Evolutionary conservation across 2,329 filamentous ascomycete genomes (phyloP).

Genomic region (Sporothrix brasiliensis): DNA sequence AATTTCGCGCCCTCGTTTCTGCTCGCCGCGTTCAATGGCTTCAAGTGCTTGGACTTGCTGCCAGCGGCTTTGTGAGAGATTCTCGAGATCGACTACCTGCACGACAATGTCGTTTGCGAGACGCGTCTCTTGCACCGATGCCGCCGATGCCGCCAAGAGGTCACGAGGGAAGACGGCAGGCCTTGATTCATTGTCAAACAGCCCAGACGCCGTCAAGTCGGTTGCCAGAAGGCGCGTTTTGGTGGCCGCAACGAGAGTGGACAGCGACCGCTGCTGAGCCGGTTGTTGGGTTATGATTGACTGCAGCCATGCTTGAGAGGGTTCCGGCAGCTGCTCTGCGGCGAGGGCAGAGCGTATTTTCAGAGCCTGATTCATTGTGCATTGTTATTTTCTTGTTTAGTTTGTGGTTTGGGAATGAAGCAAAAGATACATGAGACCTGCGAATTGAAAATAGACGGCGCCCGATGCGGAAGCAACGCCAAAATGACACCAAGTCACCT

Average conservation of each 20-base stretch:
- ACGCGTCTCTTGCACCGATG: slow-evolving; percentile 56
- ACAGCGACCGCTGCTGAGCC: slow-evolving; percentile 52
- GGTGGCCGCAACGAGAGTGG: slow-evolving; percentile 75
- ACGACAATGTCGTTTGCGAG: slow-evolving; percentile 68
- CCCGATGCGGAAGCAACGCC: not conserved
- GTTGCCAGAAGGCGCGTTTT: slow-evolving; percentile 77
- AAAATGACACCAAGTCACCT: slow-evolving; percentile 30
- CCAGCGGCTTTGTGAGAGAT: slow-evolving; percentile 78
- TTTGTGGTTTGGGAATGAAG: not conserved
- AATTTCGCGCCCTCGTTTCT: slow-evolving; percentile 75
- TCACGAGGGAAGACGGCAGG: slow-evolving; percentile 54
- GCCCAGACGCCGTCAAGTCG: slow-evolving; percentile 67
- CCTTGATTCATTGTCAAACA: slow-evolving; percentile 48
- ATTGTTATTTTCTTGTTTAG: no score
- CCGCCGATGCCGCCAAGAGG: slow-evolving; percentile 33
- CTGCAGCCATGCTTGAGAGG: slow-evolving; percentile 63
- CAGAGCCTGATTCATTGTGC: slow-evolving; percentile 44
- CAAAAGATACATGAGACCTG: not conserved
- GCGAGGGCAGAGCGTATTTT: slow-evolving; percentile 59
- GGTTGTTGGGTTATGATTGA: slow-evolving; percentile 56
- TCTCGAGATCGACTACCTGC: slow-evolving; percentile 84
- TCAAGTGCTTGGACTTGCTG: slow-evolving; percentile 84
- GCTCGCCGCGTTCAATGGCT: slow-evolving; percentile 71
- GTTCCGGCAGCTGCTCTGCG: slow-evolving; percentile 57
- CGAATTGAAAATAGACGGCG: not conserved